These are phyloP conservation scores for Capsella bursapastoris DNA, from an alignment of 345 rosid species.

Conservation along the genomic window DNA sequence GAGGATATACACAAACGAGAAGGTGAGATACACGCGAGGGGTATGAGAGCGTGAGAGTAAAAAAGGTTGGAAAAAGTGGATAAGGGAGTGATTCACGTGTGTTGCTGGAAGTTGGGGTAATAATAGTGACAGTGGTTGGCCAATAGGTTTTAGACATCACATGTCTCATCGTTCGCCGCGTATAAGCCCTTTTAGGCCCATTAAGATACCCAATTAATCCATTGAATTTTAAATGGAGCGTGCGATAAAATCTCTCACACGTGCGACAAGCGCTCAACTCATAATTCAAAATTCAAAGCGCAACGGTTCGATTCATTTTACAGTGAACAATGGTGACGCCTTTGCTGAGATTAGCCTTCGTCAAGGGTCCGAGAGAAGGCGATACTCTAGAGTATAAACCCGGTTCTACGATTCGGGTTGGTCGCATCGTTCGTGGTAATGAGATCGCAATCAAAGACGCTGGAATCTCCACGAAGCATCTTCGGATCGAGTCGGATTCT, in stretches of 20 bases:
- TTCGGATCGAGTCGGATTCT: slow-evolving; percentile 36
- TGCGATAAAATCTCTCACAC: background rate
- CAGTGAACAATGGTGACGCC: slow-evolving; percentile 35
- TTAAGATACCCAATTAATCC: background rate
- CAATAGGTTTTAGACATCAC: background rate
- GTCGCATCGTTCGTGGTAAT: slow-evolving; percentile 74
- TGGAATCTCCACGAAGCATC: background rate
- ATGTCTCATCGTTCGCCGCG: background rate
- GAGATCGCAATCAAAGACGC: slow-evolving; percentile 44
- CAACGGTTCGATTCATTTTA: background rate
- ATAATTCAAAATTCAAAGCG: background rate
- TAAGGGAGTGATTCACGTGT: slow-evolving; percentile 28
- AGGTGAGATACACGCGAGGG: slow-evolving; percentile 8
- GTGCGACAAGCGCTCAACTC: background rate
- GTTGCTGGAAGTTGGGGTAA: slow-evolving; percentile 2
- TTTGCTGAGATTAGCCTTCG: slow-evolving; percentile 47
- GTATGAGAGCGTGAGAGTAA: slow-evolving; percentile 10
- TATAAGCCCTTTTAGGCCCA: background rate
- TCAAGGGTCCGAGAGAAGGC: slow-evolving; percentile 65
- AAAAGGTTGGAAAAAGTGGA: slow-evolving; percentile 17
- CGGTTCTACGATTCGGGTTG: slow-evolving; percentile 54
- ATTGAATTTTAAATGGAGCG: background rate
- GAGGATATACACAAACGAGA: background rate
- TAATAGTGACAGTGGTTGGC: background rate
- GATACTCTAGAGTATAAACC: slow-evolving; percentile 57